Base-by-base conservation (phyloP, 2,329 filamentous ascomycete species). In the Phaeomoniella chlamydospora region DNA sequence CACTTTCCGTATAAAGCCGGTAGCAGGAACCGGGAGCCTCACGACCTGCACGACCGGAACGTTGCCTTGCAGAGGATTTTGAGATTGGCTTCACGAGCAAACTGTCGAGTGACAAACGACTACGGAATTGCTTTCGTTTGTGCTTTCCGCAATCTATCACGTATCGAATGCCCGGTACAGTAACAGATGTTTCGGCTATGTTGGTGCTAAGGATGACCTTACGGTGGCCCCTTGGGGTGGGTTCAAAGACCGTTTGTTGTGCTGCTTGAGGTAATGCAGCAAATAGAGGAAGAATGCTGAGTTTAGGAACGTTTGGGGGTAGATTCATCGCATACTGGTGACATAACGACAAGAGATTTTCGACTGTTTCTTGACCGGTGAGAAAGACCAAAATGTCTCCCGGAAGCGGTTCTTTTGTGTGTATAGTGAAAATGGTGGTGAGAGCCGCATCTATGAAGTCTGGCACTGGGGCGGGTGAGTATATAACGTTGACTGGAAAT, bases 101-200 rank as follows among this genome's bases (percentile, higher is more conserved):
- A 0, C 88, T 94, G 47, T 96, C 88, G 51, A 98, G 77, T 4
- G 86, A 87, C 0, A 96, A 68, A 1, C 78, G 72, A 12, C 80
- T 74, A 11, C 87, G 79, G 53, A 86, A 98, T 45, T 93, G 81
- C 58, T 94, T 94, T 44, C 92, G 72, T 54, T 98, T 98, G 5
- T 82, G 83, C 50, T 94, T 94, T 32, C 90, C 90, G 37, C 82
- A 82, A 52, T 98, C 90, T 14, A 98, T 71, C 6, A 98, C 88
- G 47, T 81, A 90, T 3, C 84, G 75, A 4, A 98, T 86, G 2
- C 90, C 90, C 0, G 88, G 81, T 0, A 98, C 87, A 0, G 90
- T 98, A 40, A 98, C 82, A 1, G 90, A 96, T 0, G 90, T 96
- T 56, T 98, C 90, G n/a, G 90, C 90, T 48, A 98, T 96, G 50